A percentile compares a stretch with the other conserved stretches of the same genome.
phyloP scores from a whole-genome alignment of 495 filamentous ascomycete species.

The Penicillium herquei region DNA sequence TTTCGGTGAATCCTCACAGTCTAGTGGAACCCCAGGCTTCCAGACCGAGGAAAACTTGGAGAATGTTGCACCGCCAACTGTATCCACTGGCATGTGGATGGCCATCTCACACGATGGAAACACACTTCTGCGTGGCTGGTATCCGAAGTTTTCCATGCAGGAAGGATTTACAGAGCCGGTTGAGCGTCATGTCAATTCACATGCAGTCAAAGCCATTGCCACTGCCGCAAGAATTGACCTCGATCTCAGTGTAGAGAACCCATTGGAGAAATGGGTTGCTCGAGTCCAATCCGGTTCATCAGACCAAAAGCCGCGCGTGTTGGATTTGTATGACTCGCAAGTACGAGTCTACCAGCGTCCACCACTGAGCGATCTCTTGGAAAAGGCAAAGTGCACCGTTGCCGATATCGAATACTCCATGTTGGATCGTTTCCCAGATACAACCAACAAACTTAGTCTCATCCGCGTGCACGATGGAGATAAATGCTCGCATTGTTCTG shows the following conservation, averaged over 20 bases:
- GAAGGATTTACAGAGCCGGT: slow-evolving; percentile 30
- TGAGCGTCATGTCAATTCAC: slow-evolving; percentile 62
- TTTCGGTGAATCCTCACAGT: slow-evolving; percentile 6
- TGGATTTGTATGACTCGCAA: slow-evolving; percentile 47
- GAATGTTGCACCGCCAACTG: slow-evolving; percentile 26
- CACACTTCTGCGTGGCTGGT: slow-evolving; percentile 67
- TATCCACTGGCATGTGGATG: slow-evolving; percentile 56
- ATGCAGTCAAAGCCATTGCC: slow-evolving; percentile 64
- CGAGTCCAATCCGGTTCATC: slow-evolving; percentile 32
- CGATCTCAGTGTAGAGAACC: slow-evolving; percentile 66
- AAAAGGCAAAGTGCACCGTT: slow-evolving; percentile 26
- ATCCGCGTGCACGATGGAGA: slow-evolving; percentile 67
- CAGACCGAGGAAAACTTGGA: slow-evolving; percentile 27
- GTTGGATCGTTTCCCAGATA: slow-evolving; percentile 42
- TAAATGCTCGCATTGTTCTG: slow-evolving; percentile 64
- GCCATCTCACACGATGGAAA: slow-evolving; percentile 67
- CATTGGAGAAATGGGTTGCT: slow-evolving; percentile 54
- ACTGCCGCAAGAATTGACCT: slow-evolving; percentile 60
- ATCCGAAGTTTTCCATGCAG: slow-evolving; percentile 47
- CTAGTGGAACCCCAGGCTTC: slow-evolving; percentile 23
- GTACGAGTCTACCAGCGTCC: slow-evolving; percentile 45
- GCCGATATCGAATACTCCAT: slow-evolving; percentile 39
- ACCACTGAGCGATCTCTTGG: slow-evolving; percentile 39
- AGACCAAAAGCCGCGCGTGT: slow-evolving; percentile 26
- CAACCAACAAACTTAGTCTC: slow-evolving; percentile 48